These are phyloP conservation scores for Botryosphaeria agaves DNA, from an alignment of 2,329 filamentous ascomycete genomes.

Conservation along the genomic window DNA sequence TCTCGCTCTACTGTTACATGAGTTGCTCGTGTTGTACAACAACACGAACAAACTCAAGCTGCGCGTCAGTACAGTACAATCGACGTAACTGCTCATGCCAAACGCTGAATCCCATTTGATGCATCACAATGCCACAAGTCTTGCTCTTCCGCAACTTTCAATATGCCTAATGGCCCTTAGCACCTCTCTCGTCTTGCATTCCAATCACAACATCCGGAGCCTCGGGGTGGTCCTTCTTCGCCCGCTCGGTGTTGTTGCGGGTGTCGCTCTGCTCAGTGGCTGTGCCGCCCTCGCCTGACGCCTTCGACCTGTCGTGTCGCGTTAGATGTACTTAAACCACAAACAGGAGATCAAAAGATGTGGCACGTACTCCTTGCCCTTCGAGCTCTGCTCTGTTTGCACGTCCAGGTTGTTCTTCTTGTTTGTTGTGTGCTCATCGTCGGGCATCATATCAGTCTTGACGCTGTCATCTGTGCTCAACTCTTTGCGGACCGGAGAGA, in stretches of 20 bases:
- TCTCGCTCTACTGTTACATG: no score
- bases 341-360: not conserved
- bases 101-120: no score
- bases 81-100: no score
- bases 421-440: slow-evolving; percentile 12
- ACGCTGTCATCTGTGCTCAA: slow-evolving; percentile 6
- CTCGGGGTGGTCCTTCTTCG: slow-evolving; percentile 30
- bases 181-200: slow-evolving; percentile 33
- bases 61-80: no score
- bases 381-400: slow-evolving; percentile 13
- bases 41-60: no score
- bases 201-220: slow-evolving; percentile 28
- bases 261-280: slow-evolving; percentile 22
- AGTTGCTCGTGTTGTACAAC: no score
- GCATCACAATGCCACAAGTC: no score
- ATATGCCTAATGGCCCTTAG: slow-evolving; percentile 17
- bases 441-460: slow-evolving; percentile 10
- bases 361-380: slow-evolving; percentile 16
- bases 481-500: slow-evolving; percentile 6
- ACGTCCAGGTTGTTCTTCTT: slow-evolving; percentile 18
- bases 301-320: slow-evolving; percentile 8
- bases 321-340: not conserved
- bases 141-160: no score
- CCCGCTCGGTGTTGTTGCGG: slow-evolving; percentile 17
- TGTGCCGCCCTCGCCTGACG: slow-evolving; percentile 18